A percentile compares a stretch with the other conserved stretches of the same genome.
phyloP scores from a whole-genome alignment of 2,329 filamentous ascomycete genomes.

The Pyrenophora seminiperda region DNA sequence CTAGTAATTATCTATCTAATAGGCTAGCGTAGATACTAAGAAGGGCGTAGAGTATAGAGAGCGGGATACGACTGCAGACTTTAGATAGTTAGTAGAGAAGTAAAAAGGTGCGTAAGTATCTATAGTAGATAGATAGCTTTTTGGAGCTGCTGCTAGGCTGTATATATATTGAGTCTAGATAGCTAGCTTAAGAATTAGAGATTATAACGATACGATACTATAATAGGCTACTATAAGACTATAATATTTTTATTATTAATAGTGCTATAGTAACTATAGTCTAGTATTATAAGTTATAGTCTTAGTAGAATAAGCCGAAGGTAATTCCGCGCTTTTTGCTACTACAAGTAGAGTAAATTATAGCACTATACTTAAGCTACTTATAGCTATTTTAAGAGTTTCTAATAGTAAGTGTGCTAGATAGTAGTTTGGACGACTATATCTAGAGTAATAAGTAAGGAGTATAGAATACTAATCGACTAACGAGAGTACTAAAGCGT shows the following conservation, averaged over 20 bases:
- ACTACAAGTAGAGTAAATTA: conserved; percentile 24
- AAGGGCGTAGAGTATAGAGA: conserved; percentile 4
- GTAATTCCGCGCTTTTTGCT: conserved; percentile 30
- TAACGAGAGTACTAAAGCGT: conserved; percentile 20
- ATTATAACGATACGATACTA: conserved; percentile 21
- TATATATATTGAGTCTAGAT: conserved; percentile 1
- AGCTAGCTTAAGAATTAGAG: conserved; percentile 20
- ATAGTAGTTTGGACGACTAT: conserved; percentile 15
- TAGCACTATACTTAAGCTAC: conserved; percentile 28
- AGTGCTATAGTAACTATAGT: conserved; percentile 21
- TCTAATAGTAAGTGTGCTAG: conserved; percentile 19
- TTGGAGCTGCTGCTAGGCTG: conserved; percentile 1
- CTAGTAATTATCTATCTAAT: conserved; percentile 16
- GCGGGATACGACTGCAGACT: conserved; percentile 12
- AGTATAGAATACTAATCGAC: neutral
- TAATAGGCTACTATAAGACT: conserved; percentile 17
- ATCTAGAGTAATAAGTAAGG: conserved; percentile 4
- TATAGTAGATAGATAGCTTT: neutral
- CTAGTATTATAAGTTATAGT: conserved; percentile 32
- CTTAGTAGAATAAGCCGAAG: conserved; percentile 31
- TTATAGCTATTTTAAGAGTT: conserved; percentile 25
- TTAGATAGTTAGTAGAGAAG: conserved; percentile 4
- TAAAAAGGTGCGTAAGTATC: conserved; percentile 6
- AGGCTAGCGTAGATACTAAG: conserved; percentile 20
- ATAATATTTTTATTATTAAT: conserved; percentile 22